Conservation (phyloP, 2,329 filamentous ascomycete species). For the Blastomyces emzantsi region DNA sequence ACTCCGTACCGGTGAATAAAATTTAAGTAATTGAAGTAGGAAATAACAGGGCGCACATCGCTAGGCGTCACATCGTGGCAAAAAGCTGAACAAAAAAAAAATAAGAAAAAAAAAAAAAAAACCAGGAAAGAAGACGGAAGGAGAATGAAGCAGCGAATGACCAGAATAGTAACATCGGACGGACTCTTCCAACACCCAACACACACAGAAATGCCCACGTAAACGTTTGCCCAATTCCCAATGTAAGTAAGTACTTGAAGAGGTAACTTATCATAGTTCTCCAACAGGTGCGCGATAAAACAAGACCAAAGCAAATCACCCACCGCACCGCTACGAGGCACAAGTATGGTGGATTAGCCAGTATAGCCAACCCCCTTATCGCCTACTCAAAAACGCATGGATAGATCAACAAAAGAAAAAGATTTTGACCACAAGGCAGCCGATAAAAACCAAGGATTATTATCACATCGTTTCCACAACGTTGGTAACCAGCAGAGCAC, state of each 20-base stretch:
- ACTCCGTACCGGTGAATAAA: neutral
- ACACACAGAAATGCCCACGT: neutral
- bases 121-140: neutral
- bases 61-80: neutral
- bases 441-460: neutral
- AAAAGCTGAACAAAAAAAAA: neutral
- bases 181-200: neutral
- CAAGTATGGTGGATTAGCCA: neutral
- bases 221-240: neutral
- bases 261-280: neutral
- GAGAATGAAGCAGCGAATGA: neutral
- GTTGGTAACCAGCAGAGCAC: neutral
- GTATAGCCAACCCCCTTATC: neutral
- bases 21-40: neutral
- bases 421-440: neutral
- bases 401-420: neutral
- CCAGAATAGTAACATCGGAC: neutral
- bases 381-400: neutral
- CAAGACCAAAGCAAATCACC: neutral
- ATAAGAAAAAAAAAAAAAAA: too few relatives aligned
- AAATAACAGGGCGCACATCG: neutral
- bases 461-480: neutral
- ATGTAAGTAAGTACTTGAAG: neutral
- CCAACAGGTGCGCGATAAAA: neutral
- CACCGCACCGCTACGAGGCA: neutral